Percentiles rank a stretch among this genome's conserved stretches.
Evolutionary conservation across 352 stramenopile genomes (phyloP).

Genomic region (Pythium coloratum): DNA sequence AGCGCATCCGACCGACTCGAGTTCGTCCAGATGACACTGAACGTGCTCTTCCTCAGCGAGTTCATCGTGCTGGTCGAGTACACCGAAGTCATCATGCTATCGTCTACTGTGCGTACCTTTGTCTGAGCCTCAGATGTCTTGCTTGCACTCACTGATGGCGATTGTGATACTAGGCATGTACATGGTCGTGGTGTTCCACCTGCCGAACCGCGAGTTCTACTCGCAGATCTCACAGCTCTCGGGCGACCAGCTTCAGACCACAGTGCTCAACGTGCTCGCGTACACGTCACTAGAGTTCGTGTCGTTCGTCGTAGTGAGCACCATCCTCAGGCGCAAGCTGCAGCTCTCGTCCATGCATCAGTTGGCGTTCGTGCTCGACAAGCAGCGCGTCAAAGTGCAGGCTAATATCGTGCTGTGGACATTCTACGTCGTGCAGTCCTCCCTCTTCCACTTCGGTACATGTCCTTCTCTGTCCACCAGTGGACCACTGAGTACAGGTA

Average conservation of each 20-base stretch:
- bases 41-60: constrained; percentile 32
- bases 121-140: not conserved
- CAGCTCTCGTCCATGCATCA: constrained; percentile 12
- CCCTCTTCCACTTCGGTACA: constrained; percentile 12
- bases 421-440: constrained; percentile 15
- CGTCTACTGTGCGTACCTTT: constrained; percentile 27
- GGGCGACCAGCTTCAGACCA: not conserved
- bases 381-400: constrained; percentile 15
- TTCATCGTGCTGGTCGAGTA: constrained; percentile 35
- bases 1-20: not conserved
- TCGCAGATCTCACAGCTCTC: constrained; percentile 7
- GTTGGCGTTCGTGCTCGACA: constrained; percentile 19
- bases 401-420: constrained; percentile 13
- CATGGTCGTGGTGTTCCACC: constrained; percentile 8
- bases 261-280: constrained; percentile 8
- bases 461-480: not conserved
- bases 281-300: constrained; percentile 15
- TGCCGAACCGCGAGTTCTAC: constrained; percentile 20
- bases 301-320: constrained; percentile 3
- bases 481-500: not conserved
- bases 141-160: not conserved
- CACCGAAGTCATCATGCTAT: constrained; percentile 34
- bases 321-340: constrained; percentile 10
- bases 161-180: constrained; percentile 11
- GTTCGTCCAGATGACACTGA: constrained; percentile 17